phyloP scores from a whole-genome alignment of 441 rosid genomes.

The Pelargonium citronellum region DNA sequence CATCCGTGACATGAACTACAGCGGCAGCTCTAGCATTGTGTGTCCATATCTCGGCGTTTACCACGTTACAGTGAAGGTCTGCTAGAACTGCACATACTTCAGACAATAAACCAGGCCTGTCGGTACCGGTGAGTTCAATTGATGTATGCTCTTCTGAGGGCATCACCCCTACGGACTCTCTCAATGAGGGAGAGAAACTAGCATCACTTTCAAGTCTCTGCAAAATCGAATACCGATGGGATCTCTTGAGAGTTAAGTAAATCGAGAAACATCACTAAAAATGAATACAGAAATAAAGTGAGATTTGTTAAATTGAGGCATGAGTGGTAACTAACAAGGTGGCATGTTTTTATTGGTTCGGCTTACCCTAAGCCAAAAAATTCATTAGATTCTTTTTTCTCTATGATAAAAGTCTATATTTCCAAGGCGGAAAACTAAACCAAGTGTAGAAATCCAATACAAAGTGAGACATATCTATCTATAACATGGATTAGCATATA shows the following conservation, averaged over 20 bases:
- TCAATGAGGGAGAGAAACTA: conserved; percentile 44
- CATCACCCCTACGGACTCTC: conserved; percentile 75
- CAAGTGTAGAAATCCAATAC: too few relatives aligned
- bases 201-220: conserved; percentile 81
- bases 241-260: neutral
- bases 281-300: neutral
- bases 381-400: too few relatives aligned
- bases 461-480: too few relatives aligned
- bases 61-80: conserved; percentile 72
- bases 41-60: conserved; percentile 90
- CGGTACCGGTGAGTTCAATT: conserved; percentile 77
- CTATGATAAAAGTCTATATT: too few relatives aligned
- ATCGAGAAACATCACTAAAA: neutral
- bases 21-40: conserved; percentile 92
- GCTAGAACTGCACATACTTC: conserved; percentile 86
- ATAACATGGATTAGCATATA: too few relatives aligned
- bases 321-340: too few relatives aligned
- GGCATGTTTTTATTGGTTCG: too few relatives aligned
- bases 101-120: conserved; percentile 88
- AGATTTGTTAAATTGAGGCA: too few relatives aligned
- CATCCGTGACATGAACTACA: conserved; percentile 72
- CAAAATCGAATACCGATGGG: conserved; percentile 17
- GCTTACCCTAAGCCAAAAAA: too few relatives aligned
- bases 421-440: too few relatives aligned
- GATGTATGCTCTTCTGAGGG: conserved; percentile 76